Evolutionary conservation across 495 filamentous ascomycete species (phyloP), one percentile per base, ranked within the genome.

Genomic region (Aspergillus campestris): DNA sequence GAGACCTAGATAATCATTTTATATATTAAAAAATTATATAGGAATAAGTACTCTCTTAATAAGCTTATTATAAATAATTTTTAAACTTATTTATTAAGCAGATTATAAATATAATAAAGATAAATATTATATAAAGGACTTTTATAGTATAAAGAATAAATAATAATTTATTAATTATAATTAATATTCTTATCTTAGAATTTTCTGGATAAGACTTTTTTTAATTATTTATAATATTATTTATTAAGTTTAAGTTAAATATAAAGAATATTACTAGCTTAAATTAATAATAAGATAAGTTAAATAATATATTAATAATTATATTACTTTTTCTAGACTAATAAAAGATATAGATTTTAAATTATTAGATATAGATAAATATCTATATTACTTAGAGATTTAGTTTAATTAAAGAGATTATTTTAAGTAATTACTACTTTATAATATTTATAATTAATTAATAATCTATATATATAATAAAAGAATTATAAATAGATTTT

Each of bases 321-420:
- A 39, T 1, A 35, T 47, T 4, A 24, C 4, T 24, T 29, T 30
- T 10, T 29, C 8, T 39, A 4, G 29, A 29, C 0, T 27, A 29
- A 24, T 24, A 24, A 24, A n/a, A 36, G 31, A 27, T 42, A 34
- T 39, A 24, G 18, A 45, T 45, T 18, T 32, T 31, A 32, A 32
- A 45, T 38, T 32, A 38, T 12, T 24, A 38, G 38, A 28, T 38
- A 46, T 12, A 41, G 30, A 37, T 24, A 2, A 24, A 24, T 8
- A 12, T 38, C 4, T 12, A 13, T 3, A 38, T 13, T n/a, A 38
- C 3, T 2, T 13, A 38, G 3, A 8, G 18, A 51, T 42, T 13
- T 43, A 13, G 46, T 40, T 48, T 41, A 40, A 35, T 36, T 31
- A 51, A 54, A 45, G 47, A 47, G 28, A 50, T 44, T 43, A n/a